Percentiles rank a stretch among this genome's conserved stretches.
phyloP scores from a whole-genome alignment of 1,284 basidiomycete species.

The Tylopilus sp. region DNA sequence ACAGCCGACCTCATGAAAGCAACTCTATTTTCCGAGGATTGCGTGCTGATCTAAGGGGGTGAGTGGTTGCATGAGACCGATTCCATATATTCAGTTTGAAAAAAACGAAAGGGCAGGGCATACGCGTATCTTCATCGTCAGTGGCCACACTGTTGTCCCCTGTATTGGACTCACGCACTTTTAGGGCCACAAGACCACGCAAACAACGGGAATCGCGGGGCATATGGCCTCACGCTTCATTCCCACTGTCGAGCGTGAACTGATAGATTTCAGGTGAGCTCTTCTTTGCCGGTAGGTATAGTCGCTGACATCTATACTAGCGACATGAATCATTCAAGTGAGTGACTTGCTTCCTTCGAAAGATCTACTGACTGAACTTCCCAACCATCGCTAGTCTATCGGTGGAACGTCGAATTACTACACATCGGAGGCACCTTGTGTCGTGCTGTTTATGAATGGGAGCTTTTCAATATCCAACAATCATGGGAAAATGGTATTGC shows the following conservation, averaged over 20 bases:
- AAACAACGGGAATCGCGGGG: constrained; percentile 93
- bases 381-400: constrained; percentile 70
- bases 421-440: constrained; percentile 86
- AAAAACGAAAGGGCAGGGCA: constrained; percentile 29
- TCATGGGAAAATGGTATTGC: constrained; percentile 50
- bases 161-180: neutral
- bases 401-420: constrained; percentile 89
- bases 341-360: neutral
- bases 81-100: neutral
- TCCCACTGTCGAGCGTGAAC: constrained; percentile 96
- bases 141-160: constrained; percentile 23
- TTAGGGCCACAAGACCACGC: constrained; percentile 83
- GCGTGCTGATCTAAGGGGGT: constrained; percentile 86
- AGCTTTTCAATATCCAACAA: constrained; percentile 68
- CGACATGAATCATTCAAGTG: neutral
- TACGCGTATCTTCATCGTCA: constrained; percentile 80
- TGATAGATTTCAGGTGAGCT: constrained; percentile 86
- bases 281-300: constrained; percentile 2
- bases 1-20: constrained; percentile 63
- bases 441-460: constrained; percentile 88
- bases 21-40: constrained; percentile 84
- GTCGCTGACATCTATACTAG: constrained; percentile 38
- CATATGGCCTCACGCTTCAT: constrained; percentile 94
- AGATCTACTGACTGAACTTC: neutral
- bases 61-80: constrained; percentile 27